Evolutionary conservation across 2,329 filamentous ascomycete genomes (phyloP), one percentile per base, ranked within the genome.

Genomic region (Xylariaceae sp.): DNA sequence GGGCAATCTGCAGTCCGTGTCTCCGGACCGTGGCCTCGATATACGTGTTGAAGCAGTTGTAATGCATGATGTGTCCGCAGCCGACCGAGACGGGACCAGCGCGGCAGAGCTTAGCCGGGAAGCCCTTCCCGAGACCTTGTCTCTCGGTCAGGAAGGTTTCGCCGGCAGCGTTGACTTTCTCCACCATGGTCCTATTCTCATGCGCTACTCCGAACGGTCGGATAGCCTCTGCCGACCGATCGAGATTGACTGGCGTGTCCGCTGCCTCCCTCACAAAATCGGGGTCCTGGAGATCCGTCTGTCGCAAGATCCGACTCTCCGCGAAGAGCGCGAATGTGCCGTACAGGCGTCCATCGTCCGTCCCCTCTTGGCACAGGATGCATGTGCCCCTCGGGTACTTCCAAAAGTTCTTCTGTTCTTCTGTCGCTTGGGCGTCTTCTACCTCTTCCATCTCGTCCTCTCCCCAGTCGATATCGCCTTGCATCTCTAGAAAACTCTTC

Each of bases 31-130:
- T 94, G 3, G 90, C 88, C 31, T 85, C 78, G 49, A 87, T 84
- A 57, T 97, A 98, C 28, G 85, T 78, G 55, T 96, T 88, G 58
- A 98, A 98, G 64, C 92, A 98, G 51, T 78, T 81, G 60, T 86
- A 97, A 61, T 98, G 92, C 92, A 98, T 98, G 56, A 98, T 94
- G 61, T 98, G 92, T 3, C 92, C 92, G 62, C 92, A 98, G 8
- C 90, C 88, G 24, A 85, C 86, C 9, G 89, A 86, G 2, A 97
- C 83, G 0, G 90, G 85, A 0, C 89, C 92, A 13, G 76, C 70
- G 18, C 74, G 71, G 23, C 79, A 79, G 28, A 79, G 71, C 8
- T 74, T 69, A 5, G 80, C 71, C 3, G 87, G 83, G 56, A 94
- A 98, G 0, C 92, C 92, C 62, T 89, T 94, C 21, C 90, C 89